Conservation (phyloP, 148 eudicot genomes). For the Amaranthus cruentus region DNA sequence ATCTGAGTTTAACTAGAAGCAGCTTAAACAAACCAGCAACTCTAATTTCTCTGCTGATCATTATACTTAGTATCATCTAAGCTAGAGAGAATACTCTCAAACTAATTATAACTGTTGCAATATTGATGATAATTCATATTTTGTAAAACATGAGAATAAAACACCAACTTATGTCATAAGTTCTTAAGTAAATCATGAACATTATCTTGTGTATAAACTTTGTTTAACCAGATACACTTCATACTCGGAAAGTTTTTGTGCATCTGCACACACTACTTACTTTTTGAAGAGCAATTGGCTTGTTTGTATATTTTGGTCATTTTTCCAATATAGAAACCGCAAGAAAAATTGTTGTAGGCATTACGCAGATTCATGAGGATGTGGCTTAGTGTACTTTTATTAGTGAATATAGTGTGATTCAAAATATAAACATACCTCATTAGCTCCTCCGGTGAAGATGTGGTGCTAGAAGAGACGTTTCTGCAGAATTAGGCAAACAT, state of each 20-base stretch:
- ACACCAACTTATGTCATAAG: not conserved
- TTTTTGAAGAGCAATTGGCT: not conserved
- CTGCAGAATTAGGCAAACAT: conserved; percentile 30
- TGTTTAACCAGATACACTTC: not conserved
- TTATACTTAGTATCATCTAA: not conserved
- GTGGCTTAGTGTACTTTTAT: conserved; percentile 1
- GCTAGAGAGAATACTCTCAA: not conserved
- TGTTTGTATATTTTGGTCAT: not conserved
- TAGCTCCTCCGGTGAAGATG: conserved; percentile 53
- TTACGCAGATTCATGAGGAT: not conserved
- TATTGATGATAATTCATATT: not conserved
- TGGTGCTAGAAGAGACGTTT: conserved; percentile 32
- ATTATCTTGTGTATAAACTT: not conserved
- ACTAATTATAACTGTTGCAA: too few species aligned
- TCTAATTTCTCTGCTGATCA: not conserved
- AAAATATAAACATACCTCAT: conserved; percentile 45
- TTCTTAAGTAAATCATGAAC: not conserved
- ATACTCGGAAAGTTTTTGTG: not conserved
- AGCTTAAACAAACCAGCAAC: not conserved
- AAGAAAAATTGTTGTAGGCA: not conserved
- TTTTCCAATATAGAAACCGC: not conserved
- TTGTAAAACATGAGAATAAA: not conserved
- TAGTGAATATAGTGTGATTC: not conserved
- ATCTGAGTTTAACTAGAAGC: not conserved
- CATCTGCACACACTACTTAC: not conserved